Evolutionary conservation across 495 filamentous ascomycete species (phyloP), one percentile per base, ranked within the genome.

Genomic region (Trichocladium uniseriatum): DNA sequence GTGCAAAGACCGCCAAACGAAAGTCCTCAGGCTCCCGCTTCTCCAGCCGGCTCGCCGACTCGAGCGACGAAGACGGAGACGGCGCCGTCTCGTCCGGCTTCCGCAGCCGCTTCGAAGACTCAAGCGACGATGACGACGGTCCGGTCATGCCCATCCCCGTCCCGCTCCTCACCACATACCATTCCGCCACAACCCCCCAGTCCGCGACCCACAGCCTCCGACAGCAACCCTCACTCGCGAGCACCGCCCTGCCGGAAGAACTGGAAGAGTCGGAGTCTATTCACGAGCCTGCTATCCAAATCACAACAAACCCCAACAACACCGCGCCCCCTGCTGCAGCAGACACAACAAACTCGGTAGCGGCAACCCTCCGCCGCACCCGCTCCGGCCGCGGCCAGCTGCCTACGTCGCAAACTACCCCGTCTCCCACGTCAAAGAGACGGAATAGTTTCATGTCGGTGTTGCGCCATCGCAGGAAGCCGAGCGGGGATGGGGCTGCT

Each of bases 61-160:
- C 86, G 0, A 87, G 86, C 53, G 84, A 84, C 22, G 87, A 90
- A 15, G 83, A 81, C 16, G 77, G 78, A 9, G 71, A 57, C 1
- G 77, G 76, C 7, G 31, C 59, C 0, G 19, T 18, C n/a, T 55
- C 40, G 64, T 15, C 49, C 2, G 56, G 67, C 1, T 86, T 84
- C 58, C 72, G 68, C 31, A 89, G 85, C 58, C 81, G 87, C 2
- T 89, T 89, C 57, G 81, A 78, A n/a, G 84, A 89, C 51, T 90
- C 86, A 1, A 89, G 86, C 58, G 86, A 89, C 54, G 84, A 86
- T 57, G 86, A 89, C 54, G 84, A 86, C 34, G 82, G 84, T 16
- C 74, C 50, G 24, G 45, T 51, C 15, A 45, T 49, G 20, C 62
- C 64, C 24, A 49, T 58, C n/a, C 52, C 59, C 0, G 14, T 56